Percentiles rank a stretch among this genome's conserved stretches.
Evolutionary conservation across 345 rosid species (phyloP).

Genomic region (Aquilaria sinensis): DNA sequence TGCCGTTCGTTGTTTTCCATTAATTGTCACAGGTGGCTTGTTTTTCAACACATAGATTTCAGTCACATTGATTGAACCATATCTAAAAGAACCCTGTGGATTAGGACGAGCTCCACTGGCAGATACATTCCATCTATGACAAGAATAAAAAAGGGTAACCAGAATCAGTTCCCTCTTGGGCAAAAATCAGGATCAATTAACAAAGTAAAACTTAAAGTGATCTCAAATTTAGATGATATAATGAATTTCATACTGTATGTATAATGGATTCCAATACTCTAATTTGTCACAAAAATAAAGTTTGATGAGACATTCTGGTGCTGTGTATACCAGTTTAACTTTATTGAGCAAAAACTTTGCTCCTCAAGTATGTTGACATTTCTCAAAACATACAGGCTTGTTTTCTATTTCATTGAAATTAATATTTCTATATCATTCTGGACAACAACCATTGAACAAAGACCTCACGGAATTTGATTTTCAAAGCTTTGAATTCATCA

Average conservation of each 20-base stretch:
- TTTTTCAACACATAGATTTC: conserved; percentile 74
- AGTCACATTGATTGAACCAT: conserved; percentile 95
- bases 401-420: too few relatives aligned
- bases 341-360: too few relatives aligned
- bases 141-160: conserved; percentile 2
- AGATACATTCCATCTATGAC: conserved; percentile 85
- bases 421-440: too few relatives aligned
- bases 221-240: not conserved
- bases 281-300: too few relatives aligned
- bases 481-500: not conserved
- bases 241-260: too few relatives aligned
- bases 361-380: too few relatives aligned
- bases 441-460: not conserved
- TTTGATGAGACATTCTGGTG: too few relatives aligned
- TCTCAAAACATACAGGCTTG: too few relatives aligned
- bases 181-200: not conserved
- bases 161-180: not conserved
- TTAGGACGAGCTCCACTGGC: conserved; percentile 99
- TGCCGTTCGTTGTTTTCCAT: conserved; percentile 61
- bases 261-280: too few relatives aligned
- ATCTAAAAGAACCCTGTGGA: conserved; percentile 93
- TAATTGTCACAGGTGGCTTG: conserved; percentile 59
- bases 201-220: conserved; percentile 2
- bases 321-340: too few relatives aligned
- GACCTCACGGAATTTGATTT: not conserved